These are phyloP conservation scores for Aspergillus sp. DNA, from an alignment of 2,329 filamentous ascomycete species.

Conservation along the genomic window DNA sequence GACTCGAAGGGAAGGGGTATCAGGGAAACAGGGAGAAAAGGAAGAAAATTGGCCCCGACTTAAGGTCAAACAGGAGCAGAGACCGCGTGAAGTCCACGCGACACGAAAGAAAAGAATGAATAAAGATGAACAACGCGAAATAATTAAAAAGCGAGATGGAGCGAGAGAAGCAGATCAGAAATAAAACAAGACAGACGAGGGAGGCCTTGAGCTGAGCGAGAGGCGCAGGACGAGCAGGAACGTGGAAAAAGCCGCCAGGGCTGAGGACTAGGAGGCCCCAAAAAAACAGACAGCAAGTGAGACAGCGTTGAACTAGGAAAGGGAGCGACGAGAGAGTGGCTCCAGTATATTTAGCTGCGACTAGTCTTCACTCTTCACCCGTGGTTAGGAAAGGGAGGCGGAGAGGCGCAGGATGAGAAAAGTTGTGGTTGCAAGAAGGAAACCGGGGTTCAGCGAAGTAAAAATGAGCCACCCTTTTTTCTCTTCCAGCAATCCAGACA, in stretches of 20 bases:
- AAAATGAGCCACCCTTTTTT: constrained; percentile 5
- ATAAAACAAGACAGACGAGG: constrained; percentile 13
- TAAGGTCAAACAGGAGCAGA: constrained; percentile 14
- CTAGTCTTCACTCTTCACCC: background rate
- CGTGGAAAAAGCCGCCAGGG: constrained; percentile 27
- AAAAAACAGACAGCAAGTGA: constrained; percentile 13
- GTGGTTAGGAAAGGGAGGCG: background rate
- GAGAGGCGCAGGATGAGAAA: background rate
- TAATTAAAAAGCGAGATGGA: constrained; percentile 3
- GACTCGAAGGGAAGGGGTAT: constrained; percentile 21
- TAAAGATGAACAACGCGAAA: constrained; percentile 14
- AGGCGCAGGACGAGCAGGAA: constrained; percentile 21
- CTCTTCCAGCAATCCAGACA: background rate
- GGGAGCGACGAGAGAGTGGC: background rate
- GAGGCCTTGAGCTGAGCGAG: constrained; percentile 14
- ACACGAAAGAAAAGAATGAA: constrained; percentile 10
- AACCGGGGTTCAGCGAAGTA: background rate
- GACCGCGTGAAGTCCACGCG: constrained; percentile 6
- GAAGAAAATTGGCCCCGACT: constrained; percentile 5
- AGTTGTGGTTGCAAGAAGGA: background rate
- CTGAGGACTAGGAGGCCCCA: constrained; percentile 19
- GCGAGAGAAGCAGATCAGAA: constrained; percentile 4
- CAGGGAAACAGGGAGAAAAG: constrained; percentile 18
- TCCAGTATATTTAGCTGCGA: constrained; percentile 6
- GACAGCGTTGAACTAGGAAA: constrained; percentile 6